These are phyloP conservation scores for Nigrospora sphaerica DNA, from an alignment of 2,329 filamentous ascomycete species.

Conservation along the genomic window DNA sequence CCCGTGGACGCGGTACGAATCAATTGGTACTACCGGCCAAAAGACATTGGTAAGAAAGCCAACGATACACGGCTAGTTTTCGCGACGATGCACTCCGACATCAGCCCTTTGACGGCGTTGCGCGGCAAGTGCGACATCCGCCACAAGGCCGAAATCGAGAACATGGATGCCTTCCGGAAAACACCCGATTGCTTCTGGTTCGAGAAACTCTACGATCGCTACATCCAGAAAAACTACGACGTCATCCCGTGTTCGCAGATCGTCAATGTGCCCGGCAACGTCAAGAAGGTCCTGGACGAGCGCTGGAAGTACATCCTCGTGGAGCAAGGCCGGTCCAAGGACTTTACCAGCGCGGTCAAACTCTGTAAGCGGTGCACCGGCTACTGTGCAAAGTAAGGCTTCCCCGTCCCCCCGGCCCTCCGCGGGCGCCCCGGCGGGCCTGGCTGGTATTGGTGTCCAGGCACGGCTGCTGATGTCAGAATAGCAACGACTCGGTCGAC, in stretches of 20 bases:
- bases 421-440: too few relatives aligned
- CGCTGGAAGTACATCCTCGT: conserved; percentile 95
- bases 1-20: conserved; percentile 83
- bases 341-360: conserved; percentile 93
- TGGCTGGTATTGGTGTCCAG: too few relatives aligned
- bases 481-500: conserved; percentile 86
- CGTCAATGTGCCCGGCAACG: conserved; percentile 90
- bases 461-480: neutral
- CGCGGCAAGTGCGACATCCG: conserved; percentile 89
- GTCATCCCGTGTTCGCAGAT: conserved; percentile 87
- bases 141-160: conserved; percentile 79
- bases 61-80: conserved; percentile 88
- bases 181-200: conserved; percentile 89
- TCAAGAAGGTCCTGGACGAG: conserved; percentile 93
- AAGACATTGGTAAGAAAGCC: conserved; percentile 88
- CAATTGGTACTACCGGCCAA: conserved; percentile 97
- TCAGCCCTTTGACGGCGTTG: conserved; percentile 83
- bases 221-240: conserved; percentile 97
- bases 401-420: neutral
- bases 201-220: conserved; percentile 94
- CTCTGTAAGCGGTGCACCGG: conserved; percentile 85
- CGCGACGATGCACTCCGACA: conserved; percentile 97
- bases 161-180: conserved; percentile 78
- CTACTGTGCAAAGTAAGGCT: conserved; percentile 82
- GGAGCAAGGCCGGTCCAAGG: conserved; percentile 88